A percentile compares a stretch with the other conserved stretches of the same genome.
Evolutionary conservation across 352 stramenopile genomes (phyloP).

Genomic region (Phytophthora quininea): DNA sequence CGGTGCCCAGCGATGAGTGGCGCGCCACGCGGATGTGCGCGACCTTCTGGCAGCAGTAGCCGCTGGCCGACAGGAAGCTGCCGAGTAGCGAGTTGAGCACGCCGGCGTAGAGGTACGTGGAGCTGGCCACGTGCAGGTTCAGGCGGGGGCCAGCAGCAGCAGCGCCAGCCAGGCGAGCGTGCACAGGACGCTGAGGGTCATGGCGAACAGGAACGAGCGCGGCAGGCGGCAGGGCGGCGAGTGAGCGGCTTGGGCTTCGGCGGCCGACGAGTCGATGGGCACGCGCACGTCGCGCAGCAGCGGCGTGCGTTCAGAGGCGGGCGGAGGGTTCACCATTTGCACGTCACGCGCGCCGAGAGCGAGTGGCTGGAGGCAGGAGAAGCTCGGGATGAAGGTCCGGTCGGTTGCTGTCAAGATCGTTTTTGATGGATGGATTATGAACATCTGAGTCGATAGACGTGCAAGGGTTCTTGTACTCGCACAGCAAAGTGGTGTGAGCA

Average conservation of each 20-base stretch:
- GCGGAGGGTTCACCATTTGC: slow-evolving; percentile 1
- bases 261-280: not conserved
- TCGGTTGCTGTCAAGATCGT: too few species aligned
- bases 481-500: too few species aligned
- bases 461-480: too few species aligned
- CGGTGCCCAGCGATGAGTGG: slow-evolving; percentile 55
- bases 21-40: slow-evolving; percentile 64
- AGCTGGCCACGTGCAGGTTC: slow-evolving; percentile 28
- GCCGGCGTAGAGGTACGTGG: slow-evolving; percentile 64
- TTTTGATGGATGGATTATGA: too few species aligned
- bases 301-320: slow-evolving; percentile 38
- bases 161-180: slow-evolving; percentile 57
- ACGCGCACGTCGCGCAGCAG: slow-evolving; percentile 31
- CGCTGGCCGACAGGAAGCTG: slow-evolving; percentile 77
- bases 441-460: too few species aligned
- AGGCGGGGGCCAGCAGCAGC: slow-evolving; percentile 53
- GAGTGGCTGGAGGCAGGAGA: not conserved
- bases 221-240: slow-evolving; percentile 38
- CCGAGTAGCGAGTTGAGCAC: slow-evolving; percentile 79
- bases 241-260: not conserved
- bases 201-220: slow-evolving; percentile 56
- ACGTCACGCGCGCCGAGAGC: slow-evolving; percentile 10
- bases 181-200: slow-evolving; percentile 45
- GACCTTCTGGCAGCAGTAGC: slow-evolving; percentile 84
- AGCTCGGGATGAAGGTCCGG: too few species aligned